Evolutionary conservation across 805 yeast genomes (phyloP).

Genomic region (Myxozyma nipponensis): DNA sequence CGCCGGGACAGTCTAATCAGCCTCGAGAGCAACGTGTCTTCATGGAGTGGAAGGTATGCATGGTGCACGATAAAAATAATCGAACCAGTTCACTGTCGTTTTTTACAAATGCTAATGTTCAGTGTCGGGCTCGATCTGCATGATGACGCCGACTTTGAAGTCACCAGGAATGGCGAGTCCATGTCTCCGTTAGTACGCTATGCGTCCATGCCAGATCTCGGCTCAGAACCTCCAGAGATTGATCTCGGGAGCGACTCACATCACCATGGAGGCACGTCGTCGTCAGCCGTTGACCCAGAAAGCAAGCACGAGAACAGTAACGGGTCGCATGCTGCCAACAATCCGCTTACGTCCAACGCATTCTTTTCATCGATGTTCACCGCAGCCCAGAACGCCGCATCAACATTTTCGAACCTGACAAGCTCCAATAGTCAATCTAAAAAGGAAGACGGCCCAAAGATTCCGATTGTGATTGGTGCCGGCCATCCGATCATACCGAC

Average conservation of each 20-base stretch:
- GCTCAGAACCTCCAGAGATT: too few relatives aligned
- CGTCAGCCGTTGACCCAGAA: not conserved
- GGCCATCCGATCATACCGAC: not conserved
- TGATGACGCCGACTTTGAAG: not conserved
- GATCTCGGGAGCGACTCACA: too few relatives aligned
- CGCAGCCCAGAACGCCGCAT: constrained; percentile 36
- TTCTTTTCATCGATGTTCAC: constrained; percentile 27
- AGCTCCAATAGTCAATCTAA: constrained; percentile 2
- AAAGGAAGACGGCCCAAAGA: constrained; percentile 2
- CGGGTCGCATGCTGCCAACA: not conserved
- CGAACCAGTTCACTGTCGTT: not conserved
- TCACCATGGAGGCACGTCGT: not conserved
- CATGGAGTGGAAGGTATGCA: constrained; percentile 15
- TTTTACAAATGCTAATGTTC: not conserved
- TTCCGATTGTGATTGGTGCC: not conserved
- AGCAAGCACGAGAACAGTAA: not conserved
- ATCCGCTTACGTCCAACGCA: constrained; percentile 5
- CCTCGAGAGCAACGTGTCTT: not conserved
- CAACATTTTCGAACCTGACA: constrained; percentile 30
- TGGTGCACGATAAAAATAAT: not conserved
- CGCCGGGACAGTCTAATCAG: constrained; percentile 2
- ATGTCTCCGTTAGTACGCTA: not conserved
- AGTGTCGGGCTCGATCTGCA: too few relatives aligned
- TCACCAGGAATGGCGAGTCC: not conserved
- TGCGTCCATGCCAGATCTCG: not conserved